Evolutionary conservation across 768 basidiomycete species (phyloP), one percentile per base, ranked within the genome.

Genomic region (Sistotremastrum niveocremeum): DNA sequence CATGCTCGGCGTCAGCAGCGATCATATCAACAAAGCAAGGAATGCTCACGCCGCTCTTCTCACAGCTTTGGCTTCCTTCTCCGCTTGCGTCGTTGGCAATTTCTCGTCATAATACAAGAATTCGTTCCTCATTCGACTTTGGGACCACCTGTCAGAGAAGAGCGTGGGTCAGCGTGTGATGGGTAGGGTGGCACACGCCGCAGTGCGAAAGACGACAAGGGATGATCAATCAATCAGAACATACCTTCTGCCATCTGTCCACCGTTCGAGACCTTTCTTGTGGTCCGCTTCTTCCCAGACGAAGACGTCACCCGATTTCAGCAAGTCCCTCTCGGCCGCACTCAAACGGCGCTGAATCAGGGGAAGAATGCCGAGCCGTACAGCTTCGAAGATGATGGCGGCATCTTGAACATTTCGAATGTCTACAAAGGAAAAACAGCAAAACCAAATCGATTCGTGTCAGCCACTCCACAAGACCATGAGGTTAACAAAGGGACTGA

Each of bases 41-140:
- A 20, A 20, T 20, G 2, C 20, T 20, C 20, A 20, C 20, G 20
- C 20, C 20, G 20, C 20, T 20, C 84, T 70, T 52, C 84, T 67
- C n/a, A 79, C 81, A 44, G 83, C 84, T 54, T 85, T 86, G 1
- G 79, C 75, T 51, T 84, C 81, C 51, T 78, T 74, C 58, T 84
- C 84, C 56, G 84, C 84, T 49, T 79, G 77, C 1, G 82, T 86
- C 0, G 79, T 81, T 53, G 83, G 83, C 42, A 84, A 77, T 56
- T 85, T 85, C 59, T 85, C 83, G 56, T 85, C 84, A 52, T 87
- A 87, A 60, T 84, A 86, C 10, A 87, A 65, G 56, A 84, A 86
- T 57, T 83, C 84, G 12, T 79, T 83, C 30, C 81, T 69, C 84
- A 87, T 87, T 49, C 84, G 67, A 60, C 84, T 86, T 58, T 86